Conservation (phyloP, 805 yeast genomes). For the Yamadazyma kitorensis region DNA sequence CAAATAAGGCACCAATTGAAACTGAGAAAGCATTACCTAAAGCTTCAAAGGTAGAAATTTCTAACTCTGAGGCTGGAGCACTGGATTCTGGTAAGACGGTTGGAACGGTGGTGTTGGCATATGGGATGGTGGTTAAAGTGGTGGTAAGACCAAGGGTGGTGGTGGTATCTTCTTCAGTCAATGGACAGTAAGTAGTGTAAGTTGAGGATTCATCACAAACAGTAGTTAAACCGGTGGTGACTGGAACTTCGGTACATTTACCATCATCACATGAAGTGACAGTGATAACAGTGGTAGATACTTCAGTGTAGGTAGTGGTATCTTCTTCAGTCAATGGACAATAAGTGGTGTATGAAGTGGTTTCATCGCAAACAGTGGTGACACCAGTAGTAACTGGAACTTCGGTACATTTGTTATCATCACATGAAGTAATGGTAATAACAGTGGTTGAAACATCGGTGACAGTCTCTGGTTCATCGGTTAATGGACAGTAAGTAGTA, state of each 20-base stretch:
- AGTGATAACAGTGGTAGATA: background rate
- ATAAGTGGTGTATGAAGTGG: conserved; percentile 20
- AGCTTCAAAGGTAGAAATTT: conserved; percentile 11
- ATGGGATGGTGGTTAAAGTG: conserved; percentile 22
- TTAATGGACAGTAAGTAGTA: conserved; percentile 17
- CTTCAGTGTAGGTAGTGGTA: conserved; percentile 7
- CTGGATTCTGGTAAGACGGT: conserved; percentile 2
- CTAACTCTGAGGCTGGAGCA: conserved; percentile 13
- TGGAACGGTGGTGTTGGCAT: conserved; percentile 12
- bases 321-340: conserved; percentile 14
- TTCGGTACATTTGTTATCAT: conserved; percentile 24
- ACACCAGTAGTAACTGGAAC: conserved; percentile 33
- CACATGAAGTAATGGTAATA: conserved; percentile 33
- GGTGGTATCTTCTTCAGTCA: conserved; percentile 1
- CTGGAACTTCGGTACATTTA: conserved; percentile 4
- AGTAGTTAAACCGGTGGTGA: conserved; percentile 1
- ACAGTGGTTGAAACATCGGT: conserved; percentile 23
- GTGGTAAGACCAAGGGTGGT: conserved; percentile 20
- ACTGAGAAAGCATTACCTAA: conserved; percentile 10
- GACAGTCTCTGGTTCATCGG: conserved; percentile 11
- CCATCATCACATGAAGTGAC: background rate
- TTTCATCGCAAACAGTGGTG: conserved; percentile 18
- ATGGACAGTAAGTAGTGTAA: conserved; percentile 32
- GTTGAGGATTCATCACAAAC: conserved; percentile 16
- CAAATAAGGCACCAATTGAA: conserved; percentile 13